Evolutionary conservation across 2,329 filamentous ascomycete species (phyloP).

Genomic region (Zarea fungicola): DNA sequence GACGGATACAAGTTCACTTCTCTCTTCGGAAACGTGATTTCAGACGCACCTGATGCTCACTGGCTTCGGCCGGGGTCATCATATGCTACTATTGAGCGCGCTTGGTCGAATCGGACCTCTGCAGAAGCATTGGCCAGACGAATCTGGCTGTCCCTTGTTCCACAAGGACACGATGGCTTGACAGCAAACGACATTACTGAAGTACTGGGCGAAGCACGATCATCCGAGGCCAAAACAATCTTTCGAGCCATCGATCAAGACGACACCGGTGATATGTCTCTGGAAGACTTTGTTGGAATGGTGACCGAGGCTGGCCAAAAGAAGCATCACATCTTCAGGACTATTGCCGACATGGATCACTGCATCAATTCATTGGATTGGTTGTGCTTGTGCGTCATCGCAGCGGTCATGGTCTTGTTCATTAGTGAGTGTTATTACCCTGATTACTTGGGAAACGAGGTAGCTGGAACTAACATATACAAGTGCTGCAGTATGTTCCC

Average conservation of each 20-base stretch:
- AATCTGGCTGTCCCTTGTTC: conserved; percentile 25
- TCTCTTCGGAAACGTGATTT: not conserved
- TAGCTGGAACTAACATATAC: not conserved
- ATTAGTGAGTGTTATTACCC: not conserved
- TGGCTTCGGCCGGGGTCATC: conserved; percentile 23
- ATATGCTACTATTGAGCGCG: conserved; percentile 23
- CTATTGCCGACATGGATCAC: conserved; percentile 24
- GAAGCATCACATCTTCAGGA: conserved; percentile 23
- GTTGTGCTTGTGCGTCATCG: conserved; percentile 21
- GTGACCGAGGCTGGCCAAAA: conserved; percentile 22
- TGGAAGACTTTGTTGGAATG: conserved; percentile 24
- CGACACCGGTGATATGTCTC: conserved; percentile 22
- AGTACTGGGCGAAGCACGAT: not conserved
- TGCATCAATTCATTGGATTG: conserved; percentile 27
- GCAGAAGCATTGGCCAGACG: conserved; percentile 23
- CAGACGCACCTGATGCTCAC: conserved; percentile 3
- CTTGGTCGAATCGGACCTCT: conserved; percentile 21
- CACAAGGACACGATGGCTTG: conserved; percentile 10
- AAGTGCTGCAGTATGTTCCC: conserved; percentile 18
- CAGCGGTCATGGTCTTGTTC: conserved; percentile 23
- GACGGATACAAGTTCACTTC: not conserved
- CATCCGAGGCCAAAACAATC: not conserved
- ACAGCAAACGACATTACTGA: not conserved
- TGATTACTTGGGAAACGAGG: too few relatives aligned
- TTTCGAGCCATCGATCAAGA: conserved; percentile 11